phyloP scores from a whole-genome alignment of 2,329 filamentous ascomycete species.

The Curvularia sp. region DNA sequence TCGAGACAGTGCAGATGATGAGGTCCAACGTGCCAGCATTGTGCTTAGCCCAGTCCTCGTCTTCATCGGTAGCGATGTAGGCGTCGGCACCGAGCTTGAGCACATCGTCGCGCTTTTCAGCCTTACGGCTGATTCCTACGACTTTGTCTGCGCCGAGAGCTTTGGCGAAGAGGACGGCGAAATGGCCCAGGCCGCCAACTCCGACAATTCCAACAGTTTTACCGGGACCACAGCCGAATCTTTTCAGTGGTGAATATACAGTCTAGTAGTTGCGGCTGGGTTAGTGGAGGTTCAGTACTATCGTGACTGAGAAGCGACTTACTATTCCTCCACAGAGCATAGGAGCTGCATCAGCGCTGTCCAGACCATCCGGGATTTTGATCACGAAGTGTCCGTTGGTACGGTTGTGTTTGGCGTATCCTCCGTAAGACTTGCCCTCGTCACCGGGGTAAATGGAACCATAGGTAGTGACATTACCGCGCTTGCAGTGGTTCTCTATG shows the following conservation, averaged over 20 bases:
- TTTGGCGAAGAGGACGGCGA: slow-evolving; percentile 73
- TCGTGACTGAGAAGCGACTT: background rate
- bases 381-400: slow-evolving; percentile 76
- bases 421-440: slow-evolving; percentile 66
- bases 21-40: slow-evolving; percentile 63
- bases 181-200: slow-evolving; percentile 75
- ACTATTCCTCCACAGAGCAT: slow-evolving; percentile 81
- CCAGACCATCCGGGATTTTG: slow-evolving; percentile 77
- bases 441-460: slow-evolving; percentile 59
- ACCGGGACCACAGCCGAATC: slow-evolving; percentile 75
- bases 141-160: slow-evolving; percentile 73
- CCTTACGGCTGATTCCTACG: slow-evolving; percentile 68
- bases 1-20: slow-evolving; percentile 64
- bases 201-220: slow-evolving; percentile 79
- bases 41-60: slow-evolving; percentile 64
- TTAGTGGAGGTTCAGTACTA: background rate
- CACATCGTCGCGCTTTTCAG: slow-evolving; percentile 66
- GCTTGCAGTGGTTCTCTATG: slow-evolving; percentile 58
- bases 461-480: slow-evolving; percentile 53
- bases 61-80: slow-evolving; percentile 66
- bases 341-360: slow-evolving; percentile 67
- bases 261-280: slow-evolving; percentile 52
- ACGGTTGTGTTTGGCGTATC: slow-evolving; percentile 70
- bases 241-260: slow-evolving; percentile 75
- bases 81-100: slow-evolving; percentile 66